Conservation (phyloP, 1,139 yeast genomes). For the Arxiozyma telluris region DNA sequence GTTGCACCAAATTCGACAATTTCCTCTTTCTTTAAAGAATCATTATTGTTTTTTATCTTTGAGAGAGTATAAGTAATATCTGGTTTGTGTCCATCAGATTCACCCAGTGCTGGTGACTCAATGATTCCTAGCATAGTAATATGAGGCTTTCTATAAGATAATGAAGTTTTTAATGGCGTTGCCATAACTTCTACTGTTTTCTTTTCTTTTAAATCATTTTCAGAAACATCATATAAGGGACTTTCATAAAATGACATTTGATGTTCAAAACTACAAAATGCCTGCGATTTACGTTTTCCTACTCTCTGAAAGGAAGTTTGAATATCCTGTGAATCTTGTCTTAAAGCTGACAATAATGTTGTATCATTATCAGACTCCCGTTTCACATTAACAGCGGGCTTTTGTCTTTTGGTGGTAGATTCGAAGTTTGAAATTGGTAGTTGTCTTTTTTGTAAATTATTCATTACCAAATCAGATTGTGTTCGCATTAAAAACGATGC, state of each 20-base stretch:
- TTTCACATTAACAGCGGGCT: neutral
- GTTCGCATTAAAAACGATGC: constrained; percentile 21
- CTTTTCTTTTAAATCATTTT: constrained; percentile 3
- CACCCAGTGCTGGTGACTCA: constrained; percentile 19
- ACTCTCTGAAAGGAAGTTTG: constrained; percentile 21
- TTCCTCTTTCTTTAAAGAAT: neutral
- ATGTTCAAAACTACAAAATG: neutral
- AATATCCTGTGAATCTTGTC: neutral
- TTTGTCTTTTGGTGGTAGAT: constrained; percentile 1
- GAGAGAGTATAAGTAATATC: neutral
- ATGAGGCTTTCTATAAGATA: constrained; percentile 2
- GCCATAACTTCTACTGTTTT: constrained; percentile 23
- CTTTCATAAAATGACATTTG: neutral
- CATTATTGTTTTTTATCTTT: neutral
- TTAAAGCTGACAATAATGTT: neutral
- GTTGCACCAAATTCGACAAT: neutral
- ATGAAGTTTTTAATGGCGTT: constrained; percentile 20
- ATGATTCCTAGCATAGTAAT: constrained; percentile 14
- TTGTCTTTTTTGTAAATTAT: constrained; percentile 25
- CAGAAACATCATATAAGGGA: neutral
- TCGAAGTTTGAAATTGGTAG: constrained; percentile 23
- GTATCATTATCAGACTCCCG: neutral
- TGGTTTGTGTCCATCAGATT: neutral
- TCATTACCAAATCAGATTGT: constrained; percentile 26
- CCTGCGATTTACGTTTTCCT: constrained; percentile 16